Percentiles rank a stretch among this genome's conserved stretches.
Evolutionary conservation across 371 early-diverging fungal species (phyloP).

Genomic region (Zancudomyces culisetae): DNA sequence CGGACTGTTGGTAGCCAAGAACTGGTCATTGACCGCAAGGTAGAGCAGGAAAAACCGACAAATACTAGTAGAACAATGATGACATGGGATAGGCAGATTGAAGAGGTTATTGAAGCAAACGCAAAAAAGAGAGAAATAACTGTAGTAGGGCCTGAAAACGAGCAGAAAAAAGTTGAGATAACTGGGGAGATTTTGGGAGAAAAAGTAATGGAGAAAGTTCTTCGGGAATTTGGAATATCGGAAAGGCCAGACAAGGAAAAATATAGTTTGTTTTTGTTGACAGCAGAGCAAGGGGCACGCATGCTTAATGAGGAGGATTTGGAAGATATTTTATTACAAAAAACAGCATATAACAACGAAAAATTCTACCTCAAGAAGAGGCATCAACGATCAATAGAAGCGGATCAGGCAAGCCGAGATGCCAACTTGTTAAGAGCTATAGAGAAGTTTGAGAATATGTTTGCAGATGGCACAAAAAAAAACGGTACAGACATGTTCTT

Average conservation of each 20-base stretch:
- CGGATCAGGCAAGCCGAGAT: conserved; percentile 15
- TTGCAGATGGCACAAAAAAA: too few species aligned
- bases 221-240: conserved; percentile 18
- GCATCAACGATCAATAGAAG: conserved; percentile 24
- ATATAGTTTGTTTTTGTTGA: conserved; percentile 23
- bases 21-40: too few species aligned
- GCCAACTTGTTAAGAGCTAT: conserved; percentile 15
- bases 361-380: conserved; percentile 54
- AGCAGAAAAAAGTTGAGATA: conserved; percentile 16
- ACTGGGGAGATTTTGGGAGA: conserved; percentile 12
- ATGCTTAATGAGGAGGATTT: conserved; percentile 51
- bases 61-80: too few species aligned
- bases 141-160: conserved; percentile 19
- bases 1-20: too few species aligned
- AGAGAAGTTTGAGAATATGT: conserved; percentile 20
- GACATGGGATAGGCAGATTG: not conserved
- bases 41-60: too few species aligned
- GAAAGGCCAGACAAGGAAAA: conserved; percentile 18
- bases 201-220: conserved; percentile 16
- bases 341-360: conserved; percentile 47
- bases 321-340: conserved; percentile 41
- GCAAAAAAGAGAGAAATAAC: conserved; percentile 13
- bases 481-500: too few species aligned
- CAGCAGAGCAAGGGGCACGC: conserved; percentile 20
- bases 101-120: too few species aligned